These are phyloP conservation scores for Rhipidocladum racemiflorum DNA, from an alignment of 176 grass and related monocot species.

Conservation along the genomic window DNA sequence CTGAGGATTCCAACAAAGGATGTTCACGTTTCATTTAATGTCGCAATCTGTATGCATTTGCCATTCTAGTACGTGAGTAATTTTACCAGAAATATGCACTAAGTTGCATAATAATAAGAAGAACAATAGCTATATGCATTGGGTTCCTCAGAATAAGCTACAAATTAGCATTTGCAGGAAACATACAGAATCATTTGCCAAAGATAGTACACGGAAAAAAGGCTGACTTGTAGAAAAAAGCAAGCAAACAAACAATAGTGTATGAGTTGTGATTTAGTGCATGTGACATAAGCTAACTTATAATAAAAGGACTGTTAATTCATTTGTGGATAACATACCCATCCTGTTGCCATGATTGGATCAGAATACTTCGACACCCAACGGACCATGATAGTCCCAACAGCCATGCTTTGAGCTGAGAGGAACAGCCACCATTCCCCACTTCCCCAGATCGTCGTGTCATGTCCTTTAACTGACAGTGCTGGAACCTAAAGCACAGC, in stretches of 20 bases:
- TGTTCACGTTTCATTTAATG: slow-evolving; percentile 8
- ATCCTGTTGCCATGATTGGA: slow-evolving; percentile 98
- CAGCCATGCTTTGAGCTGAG: slow-evolving; percentile 96
- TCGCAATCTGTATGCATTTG: not conserved
- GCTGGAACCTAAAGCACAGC: slow-evolving; percentile 61
- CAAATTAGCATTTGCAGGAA: not conserved
- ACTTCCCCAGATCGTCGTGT: slow-evolving; percentile 70
- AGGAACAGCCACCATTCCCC: slow-evolving; percentile 98
- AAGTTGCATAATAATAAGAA: not conserved
- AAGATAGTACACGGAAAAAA: not conserved
- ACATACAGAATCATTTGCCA: not conserved
- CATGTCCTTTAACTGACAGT: slow-evolving; percentile 56
- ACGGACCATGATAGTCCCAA: slow-evolving; percentile 82
- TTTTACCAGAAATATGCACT: not conserved
- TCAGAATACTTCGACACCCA: slow-evolving; percentile 98
- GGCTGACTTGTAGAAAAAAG: not conserved
- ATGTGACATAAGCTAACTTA: not conserved
- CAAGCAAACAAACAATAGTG: not conserved
- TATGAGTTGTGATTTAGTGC: not conserved
- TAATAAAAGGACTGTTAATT: not conserved
- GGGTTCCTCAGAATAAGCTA: slow-evolving; percentile 1
- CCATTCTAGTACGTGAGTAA: not conserved
- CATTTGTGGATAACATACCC: slow-evolving; percentile 55
- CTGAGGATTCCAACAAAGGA: slow-evolving; percentile 1
- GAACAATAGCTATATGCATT: not conserved